phyloP scores from a whole-genome alignment of 768 basidiomycete genomes.

The Pleurotus eryngii region DNA sequence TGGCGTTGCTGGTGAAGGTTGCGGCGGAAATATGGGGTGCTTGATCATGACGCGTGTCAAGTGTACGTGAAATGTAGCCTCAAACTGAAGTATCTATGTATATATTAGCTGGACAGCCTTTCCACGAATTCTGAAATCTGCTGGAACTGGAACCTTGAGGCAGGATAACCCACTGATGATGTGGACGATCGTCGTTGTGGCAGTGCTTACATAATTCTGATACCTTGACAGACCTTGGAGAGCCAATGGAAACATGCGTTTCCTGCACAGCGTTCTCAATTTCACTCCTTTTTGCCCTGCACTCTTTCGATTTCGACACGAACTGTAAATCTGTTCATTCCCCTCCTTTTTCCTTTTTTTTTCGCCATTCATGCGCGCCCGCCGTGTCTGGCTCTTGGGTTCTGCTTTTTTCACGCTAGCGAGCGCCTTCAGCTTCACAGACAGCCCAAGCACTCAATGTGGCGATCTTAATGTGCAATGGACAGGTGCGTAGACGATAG shows the following conservation, averaged over 20 bases:
- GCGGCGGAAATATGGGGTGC: constrained; percentile 46
- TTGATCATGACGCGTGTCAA: background rate
- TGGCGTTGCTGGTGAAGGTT: constrained; percentile 39
- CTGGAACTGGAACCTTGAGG: no score
- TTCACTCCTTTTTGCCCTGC: background rate
- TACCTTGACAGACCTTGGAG: background rate
- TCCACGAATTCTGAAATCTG: background rate
- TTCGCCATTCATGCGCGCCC: constrained; percentile 16
- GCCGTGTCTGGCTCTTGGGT: background rate
- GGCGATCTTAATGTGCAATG: constrained; percentile 59
- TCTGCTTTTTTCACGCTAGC: constrained; percentile 12
- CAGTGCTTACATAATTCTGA: background rate
- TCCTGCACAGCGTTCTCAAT: background rate
- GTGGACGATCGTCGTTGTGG: no score
- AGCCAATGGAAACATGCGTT: background rate
- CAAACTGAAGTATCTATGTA: no score
- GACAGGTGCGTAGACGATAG: constrained; percentile 42
- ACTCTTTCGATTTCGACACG: background rate
- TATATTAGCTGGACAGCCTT: no score
- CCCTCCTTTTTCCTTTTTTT: constrained; percentile 10
- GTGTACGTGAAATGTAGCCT: no score
- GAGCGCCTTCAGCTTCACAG: constrained; percentile 45
- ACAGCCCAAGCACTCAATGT: constrained; percentile 50
- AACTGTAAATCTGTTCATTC: constrained; percentile 5
- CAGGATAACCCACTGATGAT: no score